Evolutionary conservation across 2,329 filamentous ascomycete species (phyloP).

Genomic region (Clonostachys rosea): DNA sequence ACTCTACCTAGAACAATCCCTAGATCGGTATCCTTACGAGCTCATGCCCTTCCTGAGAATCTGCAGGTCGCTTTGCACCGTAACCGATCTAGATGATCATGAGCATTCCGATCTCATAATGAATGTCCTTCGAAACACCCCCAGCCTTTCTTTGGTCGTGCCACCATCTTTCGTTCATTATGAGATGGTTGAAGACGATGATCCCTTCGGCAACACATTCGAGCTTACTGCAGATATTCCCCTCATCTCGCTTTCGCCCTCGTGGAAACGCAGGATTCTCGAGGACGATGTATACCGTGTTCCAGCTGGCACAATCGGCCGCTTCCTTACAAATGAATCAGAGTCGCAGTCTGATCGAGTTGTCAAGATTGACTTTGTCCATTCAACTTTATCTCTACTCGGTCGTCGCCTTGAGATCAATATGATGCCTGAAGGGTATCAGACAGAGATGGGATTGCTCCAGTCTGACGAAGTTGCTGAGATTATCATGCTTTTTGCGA

Average conservation of each 20-base stretch:
- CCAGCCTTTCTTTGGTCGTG: conserved; percentile 74
- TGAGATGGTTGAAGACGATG: conserved; percentile 72
- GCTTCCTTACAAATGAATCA: conserved; percentile 61
- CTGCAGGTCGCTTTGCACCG: conserved; percentile 55
- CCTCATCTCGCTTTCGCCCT: conserved; percentile 50
- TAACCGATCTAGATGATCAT: conserved; percentile 19
- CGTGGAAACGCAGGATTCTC: conserved; percentile 34
- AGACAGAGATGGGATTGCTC: conserved; percentile 46
- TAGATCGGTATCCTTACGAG: conserved; percentile 81
- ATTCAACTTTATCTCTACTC: conserved; percentile 76
- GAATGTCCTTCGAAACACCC: conserved; percentile 62
- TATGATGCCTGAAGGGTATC: conserved; percentile 49
- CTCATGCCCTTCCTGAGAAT: conserved; percentile 72
- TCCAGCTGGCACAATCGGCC: conserved; percentile 60
- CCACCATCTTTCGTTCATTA: conserved; percentile 70
- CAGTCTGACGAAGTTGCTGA: conserved; percentile 63
- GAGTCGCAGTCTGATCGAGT: conserved; percentile 38
- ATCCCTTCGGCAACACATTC: conserved; percentile 62
- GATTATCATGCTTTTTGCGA: conserved; percentile 68
- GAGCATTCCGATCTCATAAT: conserved; percentile 47
- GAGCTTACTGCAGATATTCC: conserved; percentile 59
- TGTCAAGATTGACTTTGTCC: conserved; percentile 72
- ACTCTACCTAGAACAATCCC: conserved; percentile 61
- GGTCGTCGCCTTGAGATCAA: conserved; percentile 71
- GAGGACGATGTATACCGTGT: conserved; percentile 55